Evolutionary conservation across 306 rosid species (phyloP), one percentile per base, ranked within the genome.

Genomic region (Alnus rubra): DNA sequence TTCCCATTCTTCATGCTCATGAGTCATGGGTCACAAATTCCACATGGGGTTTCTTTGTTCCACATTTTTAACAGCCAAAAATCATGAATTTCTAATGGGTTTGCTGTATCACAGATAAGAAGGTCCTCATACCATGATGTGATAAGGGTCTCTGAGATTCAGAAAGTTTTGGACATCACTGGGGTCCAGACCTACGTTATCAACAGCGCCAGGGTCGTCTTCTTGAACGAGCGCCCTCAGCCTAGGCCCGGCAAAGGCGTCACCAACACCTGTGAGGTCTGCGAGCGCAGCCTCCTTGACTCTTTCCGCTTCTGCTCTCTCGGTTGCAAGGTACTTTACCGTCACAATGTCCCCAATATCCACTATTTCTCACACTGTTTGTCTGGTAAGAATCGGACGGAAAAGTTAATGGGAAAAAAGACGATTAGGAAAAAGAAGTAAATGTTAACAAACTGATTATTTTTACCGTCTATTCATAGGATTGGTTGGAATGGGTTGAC

Each of bases 221-320:
- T 96, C 88, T 85, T 96, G 89, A 96, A 96, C 55, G 96, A 93
- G 73, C 84, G 99, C 74, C 99, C 99, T 76, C 99, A 96, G 84
- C 99, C 98, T 9, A 89, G 99, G 97, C 99, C 99, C 0, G 98
- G 99, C 0, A 93, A 96, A 82, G 98, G 99, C 10, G 98, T 96
- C 77, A 96, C 98, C 8, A 93, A 96, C 85, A 96, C 99, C 39
- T 96, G 99, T 70, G 96, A 96, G 84, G 99, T 93, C 86, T 96
- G 99, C 59, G 96, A 93, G 65, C 96, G 99, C 18, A 96, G 99
- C 80, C 99, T 96, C 49, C 94, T 96, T 2, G 99, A 96, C 80
- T 89, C 99, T 23, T 96, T 82, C 84, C 85, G 96, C 9, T 96
- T 96, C 86, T 96, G 97, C 84, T 96, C 99, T 70, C 98, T 96